Conservation (phyloP, 495 filamentous ascomycete genomes). For the Daldinia bambusicola region DNA sequence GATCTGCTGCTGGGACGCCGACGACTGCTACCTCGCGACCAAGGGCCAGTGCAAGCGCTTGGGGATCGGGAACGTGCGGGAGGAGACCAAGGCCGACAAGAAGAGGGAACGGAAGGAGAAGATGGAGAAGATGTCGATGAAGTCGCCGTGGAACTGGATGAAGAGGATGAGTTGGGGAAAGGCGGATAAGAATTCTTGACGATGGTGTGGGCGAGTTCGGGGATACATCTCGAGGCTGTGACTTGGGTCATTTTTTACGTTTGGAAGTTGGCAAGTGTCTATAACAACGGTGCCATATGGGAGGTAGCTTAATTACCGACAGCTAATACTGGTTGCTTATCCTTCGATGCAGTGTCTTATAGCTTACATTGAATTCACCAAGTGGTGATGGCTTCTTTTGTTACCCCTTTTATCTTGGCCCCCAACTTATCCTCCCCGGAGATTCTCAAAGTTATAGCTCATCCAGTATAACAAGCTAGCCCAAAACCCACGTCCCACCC, state of each 20-base stretch:
- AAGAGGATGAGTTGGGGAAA: background rate
- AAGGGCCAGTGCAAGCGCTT: slow-evolving; percentile 8
- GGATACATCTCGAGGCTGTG: background rate
- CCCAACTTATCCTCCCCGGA: too few relatives aligned
- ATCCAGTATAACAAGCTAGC: too few relatives aligned
- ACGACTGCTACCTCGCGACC: slow-evolving; percentile 5
- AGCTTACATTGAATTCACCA: too few relatives aligned
- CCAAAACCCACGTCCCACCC: too few relatives aligned
- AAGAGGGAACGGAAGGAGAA: background rate
- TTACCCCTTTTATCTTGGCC: too few relatives aligned
- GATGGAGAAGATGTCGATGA: background rate
- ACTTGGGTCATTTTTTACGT: background rate
- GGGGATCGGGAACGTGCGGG: slow-evolving; percentile 11
- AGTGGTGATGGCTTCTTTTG: too few relatives aligned
- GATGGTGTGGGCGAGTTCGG: background rate
- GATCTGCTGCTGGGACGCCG: slow-evolving; percentile 6
- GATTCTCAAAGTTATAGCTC: too few relatives aligned
- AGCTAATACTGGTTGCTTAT: too few relatives aligned
- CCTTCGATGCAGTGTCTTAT: too few relatives aligned
- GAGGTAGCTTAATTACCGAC: background rate
- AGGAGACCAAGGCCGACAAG: background rate
- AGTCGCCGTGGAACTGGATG: background rate
- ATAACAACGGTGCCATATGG: background rate
- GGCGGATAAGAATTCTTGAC: background rate
- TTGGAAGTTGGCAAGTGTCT: background rate